Conservation (phyloP, 2,329 filamentous ascomycete species). For the Pyricularia grisea region DNA sequence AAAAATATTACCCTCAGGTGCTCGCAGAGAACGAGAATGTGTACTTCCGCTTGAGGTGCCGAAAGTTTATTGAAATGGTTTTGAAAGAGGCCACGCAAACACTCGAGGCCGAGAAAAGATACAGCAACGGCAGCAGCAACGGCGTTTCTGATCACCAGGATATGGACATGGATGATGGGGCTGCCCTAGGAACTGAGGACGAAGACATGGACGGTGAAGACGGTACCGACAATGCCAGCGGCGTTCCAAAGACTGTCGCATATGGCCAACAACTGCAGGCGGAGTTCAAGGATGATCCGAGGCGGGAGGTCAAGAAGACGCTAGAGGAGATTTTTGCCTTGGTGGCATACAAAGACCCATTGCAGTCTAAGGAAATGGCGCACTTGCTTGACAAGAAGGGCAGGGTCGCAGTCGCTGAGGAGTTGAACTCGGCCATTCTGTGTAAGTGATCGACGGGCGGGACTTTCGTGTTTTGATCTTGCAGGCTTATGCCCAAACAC, state of each 20-base stretch:
- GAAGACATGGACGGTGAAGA: constrained; percentile 48
- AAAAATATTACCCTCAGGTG: constrained; percentile 69
- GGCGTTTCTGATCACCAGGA: constrained; percentile 29
- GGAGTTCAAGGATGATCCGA: constrained; percentile 65
- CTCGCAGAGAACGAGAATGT: constrained; percentile 74
- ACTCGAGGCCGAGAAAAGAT: constrained; percentile 31
- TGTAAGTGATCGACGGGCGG: constrained; percentile 42
- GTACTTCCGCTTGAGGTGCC: constrained; percentile 77
- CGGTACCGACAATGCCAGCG: constrained; percentile 17
- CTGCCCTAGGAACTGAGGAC: constrained; percentile 19
- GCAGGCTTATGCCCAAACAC: neutral
- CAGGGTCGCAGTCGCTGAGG: constrained; percentile 74
- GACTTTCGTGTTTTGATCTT: neutral
- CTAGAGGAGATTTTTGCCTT: constrained; percentile 81
- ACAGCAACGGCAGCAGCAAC: constrained; percentile 4
- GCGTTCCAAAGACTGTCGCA: constrained; percentile 30
- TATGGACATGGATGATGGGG: constrained; percentile 43
- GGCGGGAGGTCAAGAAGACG: constrained; percentile 60
- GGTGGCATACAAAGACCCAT: constrained; percentile 76
- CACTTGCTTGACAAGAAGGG: constrained; percentile 70
- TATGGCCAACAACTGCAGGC: constrained; percentile 73
- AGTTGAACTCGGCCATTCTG: constrained; percentile 86
- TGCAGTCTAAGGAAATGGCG: constrained; percentile 63
- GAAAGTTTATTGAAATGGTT: constrained; percentile 95
- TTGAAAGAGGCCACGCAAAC: constrained; percentile 60